Base-by-base conservation (phyloP, 2,329 filamentous ascomycete species). In the Phialophora chinensis region DNA sequence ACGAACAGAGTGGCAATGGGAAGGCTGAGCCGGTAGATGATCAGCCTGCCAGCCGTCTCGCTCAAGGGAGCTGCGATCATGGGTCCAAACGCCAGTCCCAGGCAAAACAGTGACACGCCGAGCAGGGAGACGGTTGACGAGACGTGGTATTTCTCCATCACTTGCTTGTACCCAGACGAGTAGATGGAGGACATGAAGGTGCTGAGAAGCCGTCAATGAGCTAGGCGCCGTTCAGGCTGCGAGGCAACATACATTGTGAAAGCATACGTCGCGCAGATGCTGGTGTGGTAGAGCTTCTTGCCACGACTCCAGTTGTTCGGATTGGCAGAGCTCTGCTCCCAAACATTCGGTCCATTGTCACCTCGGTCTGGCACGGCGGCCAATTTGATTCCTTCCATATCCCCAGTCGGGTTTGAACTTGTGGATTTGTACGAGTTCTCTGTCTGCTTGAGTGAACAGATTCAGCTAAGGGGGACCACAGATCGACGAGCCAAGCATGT, bases 11-110 rank as follows among this genome's bases (percentile, higher is more conserved):
- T 29, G 8, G 87, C 90, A 57, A 87, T 83, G 4, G 84, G 87
- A 63, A 91, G 82, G 52, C 86, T 87, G 77, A 91, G 88, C 69
- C 91, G 77, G 64, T 88, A 88, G 75, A 93, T 91, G 38, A 90
- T 75, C 33, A 86, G 82, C 42, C 91, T 85, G 44, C 91, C 91
- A 71, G 83, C 86, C 47, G 90, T 80, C 78, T 93, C 91, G 2
- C 88, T 91, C 5, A 92, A 79, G 0, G 91, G 91, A 1, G 90
- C 90, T 82, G 89, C 91, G 20, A 92, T 81, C 0, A 86, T 85
- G 1, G 90, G 90, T 0, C 90, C 90, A 65, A 89, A 86, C 0
- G 88, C 91, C 57, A 91, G 89, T 44, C 88, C 88, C 7, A 91
- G 77, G 23, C 91, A 87, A 78, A 88, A 91, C 57, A 91, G 82